Evolutionary conservation across 73 alveolate species (phyloP).

Genomic region (Paramecium sexaurelia): DNA sequence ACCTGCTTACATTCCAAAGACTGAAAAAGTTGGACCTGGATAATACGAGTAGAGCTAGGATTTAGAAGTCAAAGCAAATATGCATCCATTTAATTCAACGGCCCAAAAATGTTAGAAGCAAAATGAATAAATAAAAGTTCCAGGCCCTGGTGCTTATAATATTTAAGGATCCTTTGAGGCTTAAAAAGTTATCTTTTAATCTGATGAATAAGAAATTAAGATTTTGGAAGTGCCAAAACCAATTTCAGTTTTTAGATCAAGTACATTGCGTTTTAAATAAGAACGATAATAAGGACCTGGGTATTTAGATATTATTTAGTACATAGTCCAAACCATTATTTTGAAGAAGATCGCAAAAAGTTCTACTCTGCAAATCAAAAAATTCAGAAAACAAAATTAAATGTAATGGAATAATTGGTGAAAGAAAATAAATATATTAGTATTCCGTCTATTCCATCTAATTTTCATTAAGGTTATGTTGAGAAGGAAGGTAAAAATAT

Average conservation of each 20-base stretch:
- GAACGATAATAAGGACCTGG: neutral
- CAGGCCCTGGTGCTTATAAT: constrained; percentile 48
- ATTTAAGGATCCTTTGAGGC: neutral
- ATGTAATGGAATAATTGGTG: constrained; percentile 28
- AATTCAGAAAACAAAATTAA: neutral
- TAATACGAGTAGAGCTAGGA: neutral
- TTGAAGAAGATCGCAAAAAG: neutral
- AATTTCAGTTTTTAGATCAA: constrained; percentile 38
- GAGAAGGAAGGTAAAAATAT: neutral
- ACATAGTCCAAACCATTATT: constrained; percentile 11
- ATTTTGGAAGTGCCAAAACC: constrained; percentile 55
- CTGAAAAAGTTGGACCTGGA: constrained; percentile 36
- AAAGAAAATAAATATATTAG: neutral
- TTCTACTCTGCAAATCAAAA: neutral
- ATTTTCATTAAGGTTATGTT: neutral
- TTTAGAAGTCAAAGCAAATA: neutral
- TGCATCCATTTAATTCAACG: constrained; percentile 1
- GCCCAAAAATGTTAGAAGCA: neutral
- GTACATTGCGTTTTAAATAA: constrained; percentile 25
- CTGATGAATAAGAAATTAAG: constrained; percentile 44
- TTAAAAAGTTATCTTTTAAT: constrained; percentile 20
- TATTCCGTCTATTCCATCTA: constrained; percentile 31
- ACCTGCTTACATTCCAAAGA: constrained; percentile 9
- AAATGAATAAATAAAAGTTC: neutral
- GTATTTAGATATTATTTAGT: neutral